Evolutionary conservation across 768 basidiomycete genomes (phyloP).

Genomic region (Collybiopsis confluens): DNA sequence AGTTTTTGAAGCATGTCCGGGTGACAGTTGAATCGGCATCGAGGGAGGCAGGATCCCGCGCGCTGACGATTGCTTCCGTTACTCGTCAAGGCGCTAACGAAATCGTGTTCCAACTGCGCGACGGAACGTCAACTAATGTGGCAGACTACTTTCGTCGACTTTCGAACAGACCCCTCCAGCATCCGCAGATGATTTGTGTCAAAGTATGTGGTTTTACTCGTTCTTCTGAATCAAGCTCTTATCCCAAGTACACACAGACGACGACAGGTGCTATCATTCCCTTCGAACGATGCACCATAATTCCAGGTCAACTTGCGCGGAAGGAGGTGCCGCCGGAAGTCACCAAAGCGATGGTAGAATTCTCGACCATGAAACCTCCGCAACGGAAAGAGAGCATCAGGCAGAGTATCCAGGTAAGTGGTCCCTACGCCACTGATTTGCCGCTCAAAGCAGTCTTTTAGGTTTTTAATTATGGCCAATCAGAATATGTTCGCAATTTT

Average conservation of each 20-base stretch:
- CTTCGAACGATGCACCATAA: conserved; percentile 61
- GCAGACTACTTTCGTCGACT: conserved; percentile 26
- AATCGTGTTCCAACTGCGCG: conserved; percentile 43
- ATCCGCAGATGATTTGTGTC: conserved; percentile 50
- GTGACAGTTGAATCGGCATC: conserved; percentile 24
- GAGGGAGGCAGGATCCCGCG: conserved; percentile 12
- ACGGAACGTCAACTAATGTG: conserved; percentile 44
- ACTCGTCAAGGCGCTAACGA: conserved; percentile 44
- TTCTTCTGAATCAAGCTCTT: neutral
- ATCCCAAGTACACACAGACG: conserved; percentile 35
- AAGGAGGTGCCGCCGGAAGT: conserved; percentile 69
- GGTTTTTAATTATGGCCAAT: conserved; percentile 37
- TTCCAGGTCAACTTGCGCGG: conserved; percentile 64
- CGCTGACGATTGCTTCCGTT: conserved; percentile 43
- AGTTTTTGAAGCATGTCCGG: conserved; percentile 33
- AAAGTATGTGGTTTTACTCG: conserved; percentile 36
- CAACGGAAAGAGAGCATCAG: conserved; percentile 54
- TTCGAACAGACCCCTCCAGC: conserved; percentile 30
- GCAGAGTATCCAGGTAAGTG: conserved; percentile 46
- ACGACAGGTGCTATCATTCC: conserved; percentile 61
- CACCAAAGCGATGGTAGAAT: conserved; percentile 56
- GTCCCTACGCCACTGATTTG: no score
- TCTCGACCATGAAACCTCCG: conserved; percentile 59
- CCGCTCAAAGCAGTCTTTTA: conserved; percentile 10
- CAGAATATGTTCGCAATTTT: conserved; percentile 39